These are phyloP conservation scores for Penicillium samsonianum DNA, from an alignment of 495 filamentous ascomycete genomes.

Conservation along the genomic window DNA sequence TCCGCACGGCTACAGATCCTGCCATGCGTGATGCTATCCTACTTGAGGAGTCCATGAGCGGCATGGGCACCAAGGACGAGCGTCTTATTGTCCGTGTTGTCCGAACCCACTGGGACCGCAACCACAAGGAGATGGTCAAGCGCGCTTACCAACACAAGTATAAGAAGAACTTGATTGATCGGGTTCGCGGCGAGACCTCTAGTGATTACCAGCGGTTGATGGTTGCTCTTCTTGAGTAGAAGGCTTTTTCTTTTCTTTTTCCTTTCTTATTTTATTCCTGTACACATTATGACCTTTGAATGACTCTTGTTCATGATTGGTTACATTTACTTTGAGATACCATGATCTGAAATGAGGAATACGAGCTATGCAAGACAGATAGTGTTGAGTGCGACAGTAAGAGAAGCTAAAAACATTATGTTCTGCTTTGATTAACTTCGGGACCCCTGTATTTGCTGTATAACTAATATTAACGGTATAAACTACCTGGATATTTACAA, in stretches of 20 bases:
- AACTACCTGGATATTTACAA: background rate
- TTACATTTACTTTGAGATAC: conserved; percentile 1
- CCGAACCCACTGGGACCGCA: conserved; percentile 74
- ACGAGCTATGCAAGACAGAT: background rate
- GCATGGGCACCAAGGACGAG: conserved; percentile 82
- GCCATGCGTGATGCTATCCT: conserved; percentile 77
- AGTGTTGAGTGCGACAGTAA: background rate
- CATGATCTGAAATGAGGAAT: conserved; percentile 4
- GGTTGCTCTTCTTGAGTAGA: conserved; percentile 43
- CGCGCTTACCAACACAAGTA: conserved; percentile 68
- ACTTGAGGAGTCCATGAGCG: conserved; percentile 84
- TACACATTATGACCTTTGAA: background rate
- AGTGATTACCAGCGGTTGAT: conserved; percentile 74
- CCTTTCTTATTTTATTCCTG: background rate
- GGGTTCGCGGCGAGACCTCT: conserved; percentile 80
- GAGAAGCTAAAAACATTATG: background rate
- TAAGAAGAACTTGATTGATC: conserved; percentile 56
- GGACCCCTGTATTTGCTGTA: background rate
- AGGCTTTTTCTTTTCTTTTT: background rate
- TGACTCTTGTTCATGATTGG: background rate
- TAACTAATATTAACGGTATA: background rate
- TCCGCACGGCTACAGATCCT: conserved; percentile 74
- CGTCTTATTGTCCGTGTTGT: conserved; percentile 73
- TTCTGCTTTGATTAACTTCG: background rate
- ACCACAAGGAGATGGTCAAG: conserved; percentile 71